phyloP scores from a whole-genome alignment of 2,329 filamentous ascomycete species.

The Davidsoniella australis region DNA sequence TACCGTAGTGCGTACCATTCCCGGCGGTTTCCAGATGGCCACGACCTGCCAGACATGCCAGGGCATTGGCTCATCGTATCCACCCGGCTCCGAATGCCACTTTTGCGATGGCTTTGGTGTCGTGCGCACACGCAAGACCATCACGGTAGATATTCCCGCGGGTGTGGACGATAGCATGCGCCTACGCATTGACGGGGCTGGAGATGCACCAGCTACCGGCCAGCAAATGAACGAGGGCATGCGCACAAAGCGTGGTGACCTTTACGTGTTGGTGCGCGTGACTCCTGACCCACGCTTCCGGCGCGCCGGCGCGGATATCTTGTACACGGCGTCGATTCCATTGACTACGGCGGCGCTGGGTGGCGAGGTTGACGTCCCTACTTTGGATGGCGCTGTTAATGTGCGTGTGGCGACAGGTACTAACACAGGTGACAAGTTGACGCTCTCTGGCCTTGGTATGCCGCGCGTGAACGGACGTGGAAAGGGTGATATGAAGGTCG shows the following conservation, averaged over 20 bases:
- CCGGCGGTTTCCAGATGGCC: conserved; percentile 90
- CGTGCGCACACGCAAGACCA: conserved; percentile 62
- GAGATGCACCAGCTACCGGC: conserved; percentile 70
- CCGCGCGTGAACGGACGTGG: conserved; percentile 56
- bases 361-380: conserved; percentile 78
- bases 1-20: conserved; percentile 71
- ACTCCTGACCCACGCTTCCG: conserved; percentile 82
- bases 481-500: conserved; percentile 72
- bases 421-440: conserved; percentile 80
- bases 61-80: conserved; percentile 59
- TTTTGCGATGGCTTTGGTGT: conserved; percentile 72
- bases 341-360: conserved; percentile 85
- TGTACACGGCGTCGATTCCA: conserved; percentile 82
- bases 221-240: conserved; percentile 40
- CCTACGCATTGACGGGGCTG: conserved; percentile 66
- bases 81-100: conserved; percentile 64
- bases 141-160: conserved; percentile 81
- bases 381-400: conserved; percentile 75
- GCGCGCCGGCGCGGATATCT: conserved; percentile 70
- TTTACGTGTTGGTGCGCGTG: conserved; percentile 82
- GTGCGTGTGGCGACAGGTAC: conserved; percentile 86
- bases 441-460: conserved; percentile 84
- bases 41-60: conserved; percentile 71
- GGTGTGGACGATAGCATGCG: conserved; percentile 96
- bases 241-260: conserved; percentile 60